These are phyloP conservation scores for Lindgomyces ingoldianus DNA, from an alignment of 495 filamentous ascomycete genomes.

Conservation along the genomic window DNA sequence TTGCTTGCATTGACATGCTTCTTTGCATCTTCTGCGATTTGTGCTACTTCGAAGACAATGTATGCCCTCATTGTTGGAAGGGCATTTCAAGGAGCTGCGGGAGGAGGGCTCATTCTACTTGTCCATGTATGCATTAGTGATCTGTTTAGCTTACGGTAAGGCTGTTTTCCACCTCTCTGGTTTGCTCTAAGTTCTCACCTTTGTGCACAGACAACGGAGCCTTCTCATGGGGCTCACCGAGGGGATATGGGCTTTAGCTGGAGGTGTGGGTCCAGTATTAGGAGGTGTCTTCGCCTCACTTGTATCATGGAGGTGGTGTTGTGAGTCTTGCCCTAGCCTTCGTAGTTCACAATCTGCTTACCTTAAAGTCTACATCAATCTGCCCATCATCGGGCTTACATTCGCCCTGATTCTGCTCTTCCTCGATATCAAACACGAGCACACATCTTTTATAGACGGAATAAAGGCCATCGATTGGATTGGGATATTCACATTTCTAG, in stretches of 20 bases:
- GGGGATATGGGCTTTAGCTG: conserved; percentile 59
- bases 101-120: conserved; percentile 56
- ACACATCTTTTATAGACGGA: conserved; percentile 55
- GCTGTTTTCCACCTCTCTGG: neutral
- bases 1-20: conserved; percentile 50
- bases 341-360: neutral
- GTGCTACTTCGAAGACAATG: conserved; percentile 54
- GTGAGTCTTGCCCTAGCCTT: conserved; percentile 15
- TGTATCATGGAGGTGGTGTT: conserved; percentile 67
- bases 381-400: conserved; percentile 60
- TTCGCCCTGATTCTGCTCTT: conserved; percentile 61
- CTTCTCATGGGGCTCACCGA: conserved; percentile 58
- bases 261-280: conserved; percentile 64
- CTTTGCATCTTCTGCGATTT: conserved; percentile 49
- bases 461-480: conserved; percentile 54
- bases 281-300: conserved; percentile 67
- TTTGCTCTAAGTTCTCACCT: neutral
- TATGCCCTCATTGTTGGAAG: conserved; percentile 57
- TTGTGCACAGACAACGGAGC: conserved; percentile 45
- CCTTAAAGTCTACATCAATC: conserved; percentile 64
- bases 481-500: conserved; percentile 46
- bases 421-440: conserved; percentile 61
- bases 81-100: conserved; percentile 58
- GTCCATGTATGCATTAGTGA: conserved; percentile 59
- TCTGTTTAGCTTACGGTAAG: conserved; percentile 60